Percentiles rank a stretch among this genome's conserved stretches.
phyloP scores from a whole-genome alignment of 1,139 yeast genomes.

The Insectozyma bohioensis region DNA sequence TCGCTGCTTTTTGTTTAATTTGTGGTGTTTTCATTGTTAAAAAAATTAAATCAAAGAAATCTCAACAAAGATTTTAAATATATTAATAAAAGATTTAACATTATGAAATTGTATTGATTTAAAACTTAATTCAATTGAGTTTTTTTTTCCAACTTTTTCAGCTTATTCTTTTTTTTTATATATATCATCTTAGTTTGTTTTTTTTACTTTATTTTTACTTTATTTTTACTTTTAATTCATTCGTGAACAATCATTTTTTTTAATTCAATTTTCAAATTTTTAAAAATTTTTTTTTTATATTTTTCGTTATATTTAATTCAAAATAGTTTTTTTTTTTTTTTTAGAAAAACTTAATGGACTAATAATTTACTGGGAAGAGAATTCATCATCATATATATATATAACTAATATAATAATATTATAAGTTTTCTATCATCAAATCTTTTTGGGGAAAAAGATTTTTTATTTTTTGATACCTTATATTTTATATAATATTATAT shows the following conservation, averaged over 20 bases:
- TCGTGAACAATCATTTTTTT: too few species aligned
- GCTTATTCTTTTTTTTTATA: not conserved
- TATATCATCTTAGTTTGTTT: not conserved
- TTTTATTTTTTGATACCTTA: too few species aligned
- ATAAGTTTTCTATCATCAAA: not conserved
- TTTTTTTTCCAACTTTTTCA: not conserved
- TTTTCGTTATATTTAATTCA: not conserved
- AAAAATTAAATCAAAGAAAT: constrained; percentile 42
- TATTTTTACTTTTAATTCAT: too few species aligned
- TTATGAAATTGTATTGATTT: not conserved
- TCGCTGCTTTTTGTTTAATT: constrained; percentile 41
- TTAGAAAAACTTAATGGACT: too few species aligned
- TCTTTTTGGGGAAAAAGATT: too few species aligned
- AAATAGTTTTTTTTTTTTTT: not conserved
- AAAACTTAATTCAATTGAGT: not conserved
- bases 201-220: too few species aligned
- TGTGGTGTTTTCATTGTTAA: constrained; percentile 36
- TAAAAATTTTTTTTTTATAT: not conserved
- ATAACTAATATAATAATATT: not conserved
- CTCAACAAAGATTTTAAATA: constrained; percentile 50
- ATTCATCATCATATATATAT: too few species aligned
- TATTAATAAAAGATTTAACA: not conserved
- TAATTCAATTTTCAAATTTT: too few species aligned
- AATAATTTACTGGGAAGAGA: too few species aligned
- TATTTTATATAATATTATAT: too few species aligned